phyloP scores from a whole-genome alignment of 1,284 basidiomycete species.

The Lentinula novae-zelandiae region DNA sequence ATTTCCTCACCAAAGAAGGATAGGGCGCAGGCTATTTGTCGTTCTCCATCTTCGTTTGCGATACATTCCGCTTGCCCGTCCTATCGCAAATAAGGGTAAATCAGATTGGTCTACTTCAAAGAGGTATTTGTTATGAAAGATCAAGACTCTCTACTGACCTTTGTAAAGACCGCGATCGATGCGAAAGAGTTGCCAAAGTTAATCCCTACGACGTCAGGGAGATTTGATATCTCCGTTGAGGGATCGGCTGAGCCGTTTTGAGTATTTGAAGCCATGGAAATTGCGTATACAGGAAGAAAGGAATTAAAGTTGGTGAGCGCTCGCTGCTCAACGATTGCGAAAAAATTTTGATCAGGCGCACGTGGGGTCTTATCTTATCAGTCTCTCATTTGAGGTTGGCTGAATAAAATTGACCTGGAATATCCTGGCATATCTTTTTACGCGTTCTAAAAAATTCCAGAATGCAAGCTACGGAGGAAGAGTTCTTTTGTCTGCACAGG shows the following conservation, averaged over 20 bases:
- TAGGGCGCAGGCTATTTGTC: conserved; percentile 94
- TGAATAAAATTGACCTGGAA: too few relatives aligned
- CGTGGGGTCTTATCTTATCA: not conserved
- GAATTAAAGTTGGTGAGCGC: not conserved
- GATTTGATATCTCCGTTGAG: conserved; percentile 9
- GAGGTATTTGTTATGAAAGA: not conserved
- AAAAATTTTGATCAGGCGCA: not conserved
- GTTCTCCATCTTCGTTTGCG: conserved; percentile 97
- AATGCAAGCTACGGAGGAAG: too few relatives aligned
- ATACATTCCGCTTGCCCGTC: conserved; percentile 91
- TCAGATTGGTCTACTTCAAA: not conserved
- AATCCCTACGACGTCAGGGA: conserved; percentile 80
- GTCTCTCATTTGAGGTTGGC: not conserved
- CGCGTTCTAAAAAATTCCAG: too few relatives aligned
- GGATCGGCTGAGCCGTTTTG: conserved; percentile 15
- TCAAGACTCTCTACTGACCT: conserved; percentile 45
- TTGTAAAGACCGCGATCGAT: conserved; percentile 94
- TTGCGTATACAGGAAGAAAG: not conserved
- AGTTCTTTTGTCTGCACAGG: too few relatives aligned
- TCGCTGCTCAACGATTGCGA: not conserved
- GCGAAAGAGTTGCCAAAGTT: conserved; percentile 97
- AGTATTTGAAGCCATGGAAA: conserved; percentile 1
- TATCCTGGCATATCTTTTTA: too few relatives aligned
- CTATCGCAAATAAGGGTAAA: conserved; percentile 33
- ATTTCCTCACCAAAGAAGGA: conserved; percentile 90